Conservation (phyloP, 352 stramenopile genomes). For the Phytophthora tubulina region DNA sequence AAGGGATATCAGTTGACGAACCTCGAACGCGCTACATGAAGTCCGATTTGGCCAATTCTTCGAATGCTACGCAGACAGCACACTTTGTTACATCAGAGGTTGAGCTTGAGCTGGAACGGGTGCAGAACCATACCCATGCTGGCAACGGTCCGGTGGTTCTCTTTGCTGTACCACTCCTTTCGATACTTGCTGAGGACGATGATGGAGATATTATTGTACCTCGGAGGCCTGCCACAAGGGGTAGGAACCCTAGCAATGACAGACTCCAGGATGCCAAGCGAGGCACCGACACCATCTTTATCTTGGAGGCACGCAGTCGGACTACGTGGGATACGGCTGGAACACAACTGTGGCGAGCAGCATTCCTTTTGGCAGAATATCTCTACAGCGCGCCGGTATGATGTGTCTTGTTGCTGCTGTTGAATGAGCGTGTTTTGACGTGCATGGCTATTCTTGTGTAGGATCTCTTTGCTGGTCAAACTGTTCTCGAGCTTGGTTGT, state of each 20-base stretch:
- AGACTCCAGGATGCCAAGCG: conserved; percentile 1
- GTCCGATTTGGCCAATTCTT: not conserved
- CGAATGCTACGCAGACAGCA: not conserved
- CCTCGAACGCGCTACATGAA: not conserved
- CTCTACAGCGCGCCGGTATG: conserved; percentile 41
- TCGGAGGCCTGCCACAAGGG: conserved; percentile 26
- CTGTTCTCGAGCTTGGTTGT: conserved; percentile 64
- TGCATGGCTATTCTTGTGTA: conserved; percentile 15
- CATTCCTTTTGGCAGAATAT: conserved; percentile 66
- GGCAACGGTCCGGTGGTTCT: not conserved
- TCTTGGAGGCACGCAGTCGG: conserved; percentile 32
- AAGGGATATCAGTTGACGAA: not conserved
- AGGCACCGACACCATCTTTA: conserved; percentile 17
- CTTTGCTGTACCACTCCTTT: conserved; percentile 20
- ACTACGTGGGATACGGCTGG: conserved; percentile 49
- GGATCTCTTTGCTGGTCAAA: conserved; percentile 39
- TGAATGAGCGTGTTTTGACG: conserved; percentile 5
- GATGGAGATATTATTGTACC: conserved; percentile 43
- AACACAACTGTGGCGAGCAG: conserved; percentile 63
- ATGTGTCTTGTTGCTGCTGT: not conserved
- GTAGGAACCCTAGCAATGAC: conserved; percentile 14
- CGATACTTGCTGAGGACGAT: conserved; percentile 18
- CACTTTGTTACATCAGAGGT: conserved; percentile 38
- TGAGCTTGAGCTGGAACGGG: conserved; percentile 25
- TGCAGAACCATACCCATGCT: not conserved